These are phyloP conservation scores for Colletotrichum sp. DNA, from an alignment of 2,329 filamentous ascomycete genomes.

Conservation along the genomic window DNA sequence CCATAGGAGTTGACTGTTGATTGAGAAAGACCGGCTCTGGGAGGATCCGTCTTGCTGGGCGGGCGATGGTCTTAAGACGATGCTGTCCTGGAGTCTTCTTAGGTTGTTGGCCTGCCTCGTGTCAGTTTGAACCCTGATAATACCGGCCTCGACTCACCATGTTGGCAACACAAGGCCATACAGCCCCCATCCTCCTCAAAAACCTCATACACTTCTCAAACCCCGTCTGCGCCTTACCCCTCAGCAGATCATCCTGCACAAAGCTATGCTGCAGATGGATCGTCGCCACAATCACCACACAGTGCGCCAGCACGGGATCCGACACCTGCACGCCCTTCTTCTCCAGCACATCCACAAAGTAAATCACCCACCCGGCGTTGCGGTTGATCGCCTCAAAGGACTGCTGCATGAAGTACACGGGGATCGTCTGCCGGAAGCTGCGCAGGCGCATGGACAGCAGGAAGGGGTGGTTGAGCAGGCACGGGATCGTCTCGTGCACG, in stretches of 20 bases:
- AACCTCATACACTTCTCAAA: slow-evolving; percentile 32
- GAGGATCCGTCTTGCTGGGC: background rate
- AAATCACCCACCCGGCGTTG: slow-evolving; percentile 58
- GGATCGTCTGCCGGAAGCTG: slow-evolving; percentile 56
- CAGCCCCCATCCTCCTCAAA: slow-evolving; percentile 24
- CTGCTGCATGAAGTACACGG: slow-evolving; percentile 59
- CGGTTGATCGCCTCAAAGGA: slow-evolving; percentile 55
- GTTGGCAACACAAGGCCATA: slow-evolving; percentile 27
- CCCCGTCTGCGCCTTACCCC: slow-evolving; percentile 26
- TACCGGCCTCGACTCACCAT: slow-evolving; percentile 24
- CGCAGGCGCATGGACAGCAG: slow-evolving; percentile 55
- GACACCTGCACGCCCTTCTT: slow-evolving; percentile 46
- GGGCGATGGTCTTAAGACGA: slow-evolving; percentile 19
- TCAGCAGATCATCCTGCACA: slow-evolving; percentile 30
- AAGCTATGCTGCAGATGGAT: slow-evolving; percentile 60
- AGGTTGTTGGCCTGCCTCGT: slow-evolving; percentile 27
- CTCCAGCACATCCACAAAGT: slow-evolving; percentile 53
- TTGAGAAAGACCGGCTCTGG: slow-evolving; percentile 26
- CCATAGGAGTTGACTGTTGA: slow-evolving; percentile 39
- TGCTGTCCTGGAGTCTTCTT: slow-evolving; percentile 34
- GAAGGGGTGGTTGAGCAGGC: slow-evolving; percentile 59
- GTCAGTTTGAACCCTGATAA: background rate
- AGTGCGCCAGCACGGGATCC: slow-evolving; percentile 40
- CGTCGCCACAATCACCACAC: slow-evolving; percentile 56
- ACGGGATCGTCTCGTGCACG: slow-evolving; percentile 56